Conservation (phyloP, 805 yeast species). For the Nakazawaea anatomiae region DNA sequence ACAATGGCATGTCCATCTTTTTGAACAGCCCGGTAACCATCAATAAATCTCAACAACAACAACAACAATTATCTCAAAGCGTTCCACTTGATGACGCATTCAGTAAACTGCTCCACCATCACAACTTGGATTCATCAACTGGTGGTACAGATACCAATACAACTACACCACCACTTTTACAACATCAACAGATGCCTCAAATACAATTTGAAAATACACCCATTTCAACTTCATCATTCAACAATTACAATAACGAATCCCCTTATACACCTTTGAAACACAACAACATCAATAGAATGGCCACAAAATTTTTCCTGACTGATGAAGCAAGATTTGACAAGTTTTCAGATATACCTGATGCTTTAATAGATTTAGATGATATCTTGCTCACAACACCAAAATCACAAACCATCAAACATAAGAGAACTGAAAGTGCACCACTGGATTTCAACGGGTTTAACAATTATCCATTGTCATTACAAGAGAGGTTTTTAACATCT, state of each 20-base stretch:
- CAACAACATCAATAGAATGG: not conserved
- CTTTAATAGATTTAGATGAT: conserved; percentile 27
- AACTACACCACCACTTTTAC: conserved; percentile 1
- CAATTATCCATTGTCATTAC: not conserved
- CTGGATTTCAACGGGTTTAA: not conserved
- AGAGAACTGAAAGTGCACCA: conserved; percentile 12
- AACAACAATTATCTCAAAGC: not conserved
- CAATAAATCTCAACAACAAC: conserved; percentile 2
- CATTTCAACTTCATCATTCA: not conserved
- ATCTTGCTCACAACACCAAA: conserved; percentile 3
- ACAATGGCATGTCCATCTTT: conserved; percentile 15
- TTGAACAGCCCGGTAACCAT: conserved; percentile 16
- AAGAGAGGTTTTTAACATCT: conserved; percentile 6
- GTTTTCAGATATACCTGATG: conserved; percentile 23
- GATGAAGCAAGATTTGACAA: conserved; percentile 23
- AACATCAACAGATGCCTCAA: not conserved
- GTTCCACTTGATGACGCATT: not conserved
- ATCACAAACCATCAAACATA: conserved; percentile 1
- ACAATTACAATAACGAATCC: not conserved
- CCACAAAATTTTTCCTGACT: conserved; percentile 23
- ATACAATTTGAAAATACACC: not conserved
- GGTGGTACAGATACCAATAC: not conserved
- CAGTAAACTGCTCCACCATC: not conserved
- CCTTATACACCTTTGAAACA: not conserved
- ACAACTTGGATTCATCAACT: not conserved